Percentiles rank a stretch among this genome's conserved stretches.
Conservation (phyloP, 148 eudicot species). For the Heliamphora exappendiculata region DNA sequence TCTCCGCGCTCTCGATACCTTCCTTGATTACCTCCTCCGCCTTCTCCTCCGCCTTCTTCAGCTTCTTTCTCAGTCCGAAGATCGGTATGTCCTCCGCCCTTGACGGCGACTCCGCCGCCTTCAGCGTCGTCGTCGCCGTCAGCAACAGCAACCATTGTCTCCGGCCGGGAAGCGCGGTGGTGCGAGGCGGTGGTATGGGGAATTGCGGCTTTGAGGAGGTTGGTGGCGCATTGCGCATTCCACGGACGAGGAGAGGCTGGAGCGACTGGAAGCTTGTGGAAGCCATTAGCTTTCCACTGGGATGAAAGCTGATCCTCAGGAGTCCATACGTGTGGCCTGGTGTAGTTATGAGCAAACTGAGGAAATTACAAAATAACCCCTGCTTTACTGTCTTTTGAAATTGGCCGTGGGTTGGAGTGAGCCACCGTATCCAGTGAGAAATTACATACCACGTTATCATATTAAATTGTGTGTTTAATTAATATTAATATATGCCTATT, state of each 20-base stretch:
- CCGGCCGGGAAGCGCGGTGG: constrained; percentile 20
- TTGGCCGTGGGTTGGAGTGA: no score
- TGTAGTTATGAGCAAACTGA: not conserved
- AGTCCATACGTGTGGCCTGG: not conserved
- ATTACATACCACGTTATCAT: no score
- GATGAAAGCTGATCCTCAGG: not conserved
- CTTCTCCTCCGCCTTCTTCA: constrained; percentile 58
- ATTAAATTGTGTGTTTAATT: no score
- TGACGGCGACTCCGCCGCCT: constrained; percentile 33
- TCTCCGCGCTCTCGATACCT: constrained; percentile 50
- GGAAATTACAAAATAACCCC: not conserved
- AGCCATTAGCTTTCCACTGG: constrained; percentile 35
- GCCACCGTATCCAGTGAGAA: no score
- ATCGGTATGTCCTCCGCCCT: constrained; percentile 57
- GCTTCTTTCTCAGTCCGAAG: constrained; percentile 63
- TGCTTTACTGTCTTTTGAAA: no score
- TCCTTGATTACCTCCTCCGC: constrained; percentile 61
- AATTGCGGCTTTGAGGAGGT: constrained; percentile 3
- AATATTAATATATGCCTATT: no score
- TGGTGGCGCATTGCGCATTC: constrained; percentile 14
- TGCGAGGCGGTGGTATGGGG: constrained; percentile 16
- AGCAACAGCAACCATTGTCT: constrained; percentile 47
- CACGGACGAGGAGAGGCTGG: constrained; percentile 15
- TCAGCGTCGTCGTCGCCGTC: constrained; percentile 39
- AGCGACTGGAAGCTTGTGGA: constrained; percentile 32